Evolutionary conservation across 306 rosid genomes (phyloP).

Genomic region (Gleditsia sinensis): DNA sequence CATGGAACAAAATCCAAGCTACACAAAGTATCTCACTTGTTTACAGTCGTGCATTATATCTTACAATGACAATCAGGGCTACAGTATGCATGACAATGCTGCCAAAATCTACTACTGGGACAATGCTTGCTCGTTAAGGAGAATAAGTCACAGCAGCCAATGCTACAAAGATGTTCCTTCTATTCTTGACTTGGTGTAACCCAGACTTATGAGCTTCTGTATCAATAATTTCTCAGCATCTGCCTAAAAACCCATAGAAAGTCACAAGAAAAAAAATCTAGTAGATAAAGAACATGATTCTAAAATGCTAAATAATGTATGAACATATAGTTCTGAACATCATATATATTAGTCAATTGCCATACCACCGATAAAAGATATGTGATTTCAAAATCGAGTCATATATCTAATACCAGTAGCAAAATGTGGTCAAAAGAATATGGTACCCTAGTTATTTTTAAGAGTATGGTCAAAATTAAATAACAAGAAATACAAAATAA

Average conservation of each 20-base stretch:
- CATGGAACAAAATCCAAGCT: not conserved
- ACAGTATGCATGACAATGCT: not conserved
- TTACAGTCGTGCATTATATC: too few relatives aligned
- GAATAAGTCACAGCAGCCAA: not conserved
- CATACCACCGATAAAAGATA: not conserved
- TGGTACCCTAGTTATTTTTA: too few relatives aligned
- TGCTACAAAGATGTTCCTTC: constrained; percentile 46
- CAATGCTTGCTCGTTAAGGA: not conserved
- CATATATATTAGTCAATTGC: not conserved
- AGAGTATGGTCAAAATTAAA: not conserved
- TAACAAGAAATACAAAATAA: not conserved
- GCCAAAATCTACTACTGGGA: not conserved
- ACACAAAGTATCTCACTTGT: too few relatives aligned
- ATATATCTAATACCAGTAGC: not conserved
- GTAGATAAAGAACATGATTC: not conserved
- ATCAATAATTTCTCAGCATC: constrained; percentile 85
- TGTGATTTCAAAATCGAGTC: constrained; percentile 7
- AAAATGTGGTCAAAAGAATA: not conserved
- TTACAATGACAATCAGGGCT: not conserved
- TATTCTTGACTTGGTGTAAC: constrained; percentile 58
- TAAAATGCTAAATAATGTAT: not conserved
- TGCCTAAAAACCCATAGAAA: constrained; percentile 51
- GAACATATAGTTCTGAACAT: not conserved
- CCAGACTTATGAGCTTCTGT: constrained; percentile 67
- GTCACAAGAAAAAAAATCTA: constrained; percentile 6